Conservation (phyloP, 306 rosid genomes). For the Gillenia trifoliata region DNA sequence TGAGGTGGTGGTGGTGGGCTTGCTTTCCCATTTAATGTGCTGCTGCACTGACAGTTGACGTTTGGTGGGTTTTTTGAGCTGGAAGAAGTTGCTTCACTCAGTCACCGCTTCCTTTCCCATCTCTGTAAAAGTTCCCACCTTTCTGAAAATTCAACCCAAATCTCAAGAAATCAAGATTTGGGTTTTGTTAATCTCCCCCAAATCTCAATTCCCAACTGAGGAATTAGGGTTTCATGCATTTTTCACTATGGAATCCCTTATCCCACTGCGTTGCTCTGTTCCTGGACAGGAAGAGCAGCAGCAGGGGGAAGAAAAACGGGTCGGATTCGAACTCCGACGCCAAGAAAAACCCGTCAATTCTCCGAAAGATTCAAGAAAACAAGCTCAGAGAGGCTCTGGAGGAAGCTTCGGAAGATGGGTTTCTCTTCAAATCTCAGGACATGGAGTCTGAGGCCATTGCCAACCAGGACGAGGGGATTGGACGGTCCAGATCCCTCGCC, state of each 20-base stretch:
- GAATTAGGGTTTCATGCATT: slow-evolving; percentile 26
- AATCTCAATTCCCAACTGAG: neutral
- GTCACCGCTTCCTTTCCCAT: neutral
- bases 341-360: slow-evolving; percentile 55
- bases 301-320: slow-evolving; percentile 53
- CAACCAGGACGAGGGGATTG: slow-evolving; percentile 46
- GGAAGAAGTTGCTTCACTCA: slow-evolving; percentile 3
- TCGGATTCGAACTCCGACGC: slow-evolving; percentile 33
- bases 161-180: slow-evolving; percentile 9
- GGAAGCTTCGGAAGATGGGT: slow-evolving; percentile 96
- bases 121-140: neutral
- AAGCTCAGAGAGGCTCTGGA: slow-evolving; percentile 96
- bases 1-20: slow-evolving; percentile 21
- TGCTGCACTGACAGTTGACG: slow-evolving; percentile 13
- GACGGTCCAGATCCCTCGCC: slow-evolving; percentile 76
- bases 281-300: slow-evolving; percentile 52
- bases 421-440: slow-evolving; percentile 64
- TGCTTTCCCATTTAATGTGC: slow-evolving; percentile 36
- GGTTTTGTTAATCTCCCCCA: slow-evolving; percentile 16
- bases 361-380: slow-evolving; percentile 76
- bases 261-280: slow-evolving; percentile 36
- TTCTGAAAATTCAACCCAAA: slow-evolving; percentile 10
- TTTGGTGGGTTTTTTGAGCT: slow-evolving; percentile 7
- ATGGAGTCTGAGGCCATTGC: slow-evolving; percentile 59
- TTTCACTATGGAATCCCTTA: slow-evolving; percentile 32